phyloP scores from a whole-genome alignment of 2,329 filamentous ascomycete species.

The Xylaria sp. region DNA sequence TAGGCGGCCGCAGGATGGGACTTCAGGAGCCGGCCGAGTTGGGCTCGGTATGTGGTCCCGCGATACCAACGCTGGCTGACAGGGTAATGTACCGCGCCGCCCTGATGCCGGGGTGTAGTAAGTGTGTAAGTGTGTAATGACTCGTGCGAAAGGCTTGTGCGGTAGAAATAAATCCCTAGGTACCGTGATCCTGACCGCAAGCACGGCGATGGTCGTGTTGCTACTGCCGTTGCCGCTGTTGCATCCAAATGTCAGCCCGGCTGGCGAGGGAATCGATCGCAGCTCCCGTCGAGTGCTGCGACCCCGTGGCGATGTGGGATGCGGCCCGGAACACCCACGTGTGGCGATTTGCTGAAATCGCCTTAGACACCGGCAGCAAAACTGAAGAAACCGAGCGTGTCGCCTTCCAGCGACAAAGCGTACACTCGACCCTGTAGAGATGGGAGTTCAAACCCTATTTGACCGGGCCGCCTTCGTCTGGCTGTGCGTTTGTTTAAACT shows the following conservation, averaged over 20 bases:
- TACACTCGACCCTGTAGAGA: background rate
- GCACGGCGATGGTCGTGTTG: background rate
- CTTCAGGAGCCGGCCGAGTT: slow-evolving; percentile 1
- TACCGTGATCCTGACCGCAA: background rate
- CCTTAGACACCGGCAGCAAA: background rate
- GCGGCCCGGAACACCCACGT: background rate
- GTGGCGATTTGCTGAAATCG: slow-evolving; percentile 6
- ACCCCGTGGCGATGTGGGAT: background rate
- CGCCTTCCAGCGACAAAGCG: background rate
- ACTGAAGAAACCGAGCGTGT: background rate
- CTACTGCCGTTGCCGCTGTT: background rate
- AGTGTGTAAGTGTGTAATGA: slow-evolving; percentile 14
- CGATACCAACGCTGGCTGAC: slow-evolving; percentile 2
- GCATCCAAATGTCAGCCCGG: background rate
- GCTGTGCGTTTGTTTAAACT: slow-evolving; percentile 17
- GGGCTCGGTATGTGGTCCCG: slow-evolving; percentile 20
- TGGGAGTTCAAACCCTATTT: background rate
- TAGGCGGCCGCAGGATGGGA: background rate
- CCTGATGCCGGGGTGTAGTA: background rate
- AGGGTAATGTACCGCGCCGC: slow-evolving; percentile 23
- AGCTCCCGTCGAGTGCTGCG: background rate
- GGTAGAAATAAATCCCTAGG: background rate
- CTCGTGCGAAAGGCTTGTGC: slow-evolving; percentile 9
- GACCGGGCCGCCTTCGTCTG: slow-evolving; percentile 6
- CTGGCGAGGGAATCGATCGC: background rate